These are phyloP conservation scores for Podospora appendiculata DNA, from an alignment of 495 filamentous ascomycete genomes.

Conservation along the genomic window DNA sequence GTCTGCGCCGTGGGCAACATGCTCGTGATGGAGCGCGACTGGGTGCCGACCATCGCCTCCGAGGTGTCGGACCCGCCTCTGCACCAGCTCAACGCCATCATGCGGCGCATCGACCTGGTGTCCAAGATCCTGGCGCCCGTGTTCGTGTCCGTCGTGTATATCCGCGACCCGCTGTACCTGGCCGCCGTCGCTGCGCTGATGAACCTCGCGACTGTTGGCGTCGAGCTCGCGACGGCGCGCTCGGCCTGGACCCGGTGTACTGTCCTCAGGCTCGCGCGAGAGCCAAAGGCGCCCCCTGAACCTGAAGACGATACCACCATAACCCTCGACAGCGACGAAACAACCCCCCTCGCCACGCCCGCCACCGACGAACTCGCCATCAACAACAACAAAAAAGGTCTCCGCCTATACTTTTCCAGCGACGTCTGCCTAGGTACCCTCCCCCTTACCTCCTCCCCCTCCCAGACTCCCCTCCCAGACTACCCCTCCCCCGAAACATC, in stretches of 20 bases:
- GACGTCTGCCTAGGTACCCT: constrained; percentile 3
- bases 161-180: not conserved
- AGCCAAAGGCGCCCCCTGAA: not conserved
- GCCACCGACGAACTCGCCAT: not conserved
- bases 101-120: constrained; percentile 58
- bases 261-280: not conserved
- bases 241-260: constrained; percentile 1
- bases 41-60: constrained; percentile 35
- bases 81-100: constrained; percentile 45
- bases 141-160: constrained; percentile 40
- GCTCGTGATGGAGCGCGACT: constrained; percentile 53
- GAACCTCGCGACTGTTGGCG: constrained; percentile 4
- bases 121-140: constrained; percentile 58
- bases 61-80: constrained; percentile 13
- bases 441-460: no score
- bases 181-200: not conserved
- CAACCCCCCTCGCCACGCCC: not conserved
- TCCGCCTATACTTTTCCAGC: constrained; percentile 4
- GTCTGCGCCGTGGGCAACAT: constrained; percentile 42
- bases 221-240: constrained; percentile 1
- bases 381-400: not conserved
- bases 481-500: no score
- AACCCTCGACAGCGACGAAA: no score
- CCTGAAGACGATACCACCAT: no score
- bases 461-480: no score